Percentiles rank a stretch among this genome's conserved stretches.
phyloP scores from a whole-genome alignment of 1,139 yeast genomes.

The Meyerozyma carpophila region DNA sequence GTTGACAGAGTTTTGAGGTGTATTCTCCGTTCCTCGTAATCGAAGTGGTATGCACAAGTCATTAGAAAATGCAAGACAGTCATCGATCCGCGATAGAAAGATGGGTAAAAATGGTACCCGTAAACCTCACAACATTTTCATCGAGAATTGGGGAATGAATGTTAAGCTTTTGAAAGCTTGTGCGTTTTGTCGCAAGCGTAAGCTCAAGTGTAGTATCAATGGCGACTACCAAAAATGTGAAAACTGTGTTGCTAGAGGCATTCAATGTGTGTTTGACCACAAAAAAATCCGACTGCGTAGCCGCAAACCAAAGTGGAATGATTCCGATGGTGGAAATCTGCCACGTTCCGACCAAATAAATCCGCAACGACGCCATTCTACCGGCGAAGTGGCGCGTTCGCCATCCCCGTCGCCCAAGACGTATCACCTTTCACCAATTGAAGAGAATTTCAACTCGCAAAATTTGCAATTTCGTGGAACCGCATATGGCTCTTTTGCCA shows the following conservation, averaged over 20 bases:
- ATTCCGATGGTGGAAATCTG: background rate
- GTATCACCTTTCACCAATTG: background rate
- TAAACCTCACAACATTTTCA: background rate
- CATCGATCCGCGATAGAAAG: background rate
- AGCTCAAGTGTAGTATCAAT: constrained; percentile 14
- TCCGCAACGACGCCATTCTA: background rate
- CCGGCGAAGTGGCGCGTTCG: background rate
- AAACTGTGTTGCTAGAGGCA: constrained; percentile 11
- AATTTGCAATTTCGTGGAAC: too few relatives aligned
- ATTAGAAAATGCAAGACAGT: background rate
- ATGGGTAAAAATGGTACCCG: background rate
- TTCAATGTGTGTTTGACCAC: constrained; percentile 17
- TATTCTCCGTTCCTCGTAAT: background rate
- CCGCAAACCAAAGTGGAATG: constrained; percentile 1
- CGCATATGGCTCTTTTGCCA: background rate
- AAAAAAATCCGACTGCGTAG: constrained; percentile 6
- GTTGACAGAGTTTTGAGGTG: background rate
- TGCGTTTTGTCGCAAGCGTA: constrained; percentile 7
- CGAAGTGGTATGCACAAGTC: background rate
- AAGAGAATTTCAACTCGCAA: background rate
- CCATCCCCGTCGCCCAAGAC: background rate
- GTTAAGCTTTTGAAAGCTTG: constrained; percentile 3
- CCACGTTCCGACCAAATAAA: constrained; percentile 4
- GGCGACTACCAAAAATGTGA: constrained; percentile 11
- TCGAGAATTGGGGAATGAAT: background rate